Evolutionary conservation across 2,329 filamentous ascomycete species (phyloP), one percentile per base, ranked within the genome.

Genomic region (Mollisiaceae sp.): DNA sequence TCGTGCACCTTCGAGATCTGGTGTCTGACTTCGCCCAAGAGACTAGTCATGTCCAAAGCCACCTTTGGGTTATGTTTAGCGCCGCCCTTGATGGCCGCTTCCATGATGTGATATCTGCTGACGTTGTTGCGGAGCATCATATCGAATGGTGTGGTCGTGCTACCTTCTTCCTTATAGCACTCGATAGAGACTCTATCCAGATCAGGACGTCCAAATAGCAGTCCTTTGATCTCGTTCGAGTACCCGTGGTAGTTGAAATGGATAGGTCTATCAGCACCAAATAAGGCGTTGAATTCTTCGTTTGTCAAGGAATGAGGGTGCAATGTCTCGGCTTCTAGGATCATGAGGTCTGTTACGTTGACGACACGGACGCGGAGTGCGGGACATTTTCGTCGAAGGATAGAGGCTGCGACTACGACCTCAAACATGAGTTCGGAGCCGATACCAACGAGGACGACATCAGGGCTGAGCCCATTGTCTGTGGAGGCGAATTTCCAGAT

Each of bases 231-330:
- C 73, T 90, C 87, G 0, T 82, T 80, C 4, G 81, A 76, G 70
- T 91, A 90, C 12, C 88, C 88, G 70, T 91, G 88, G 72, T 90
- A 91, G 75, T 90, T 90, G 78, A 91, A 88, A 72, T 86, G 82
- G 6, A 90, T 79, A 0, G 82, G 81, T 27, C 75, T 78, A 68
- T 89, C 83, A 0, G 76, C 64, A 0, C 87, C 89, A 73, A 90
- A 90, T 39, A 89, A 75, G 3, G 81, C 78, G 24, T 80, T 74
- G 70, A 89, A 91, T 0, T 79, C 80, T 1, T 82, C 78, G 3
- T 77, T 75, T 0, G 78, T 80, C 43, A 91, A 77, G 0, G 85
- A 80, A 69, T 90, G 87, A 0, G 87, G 87, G 67, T 91, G 88
- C 1, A 77, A 72, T 0, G 82, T 81, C 72, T 86, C 82, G 0